These are phyloP conservation scores for Arthrobotrys megalospora DNA, from an alignment of 2,329 filamentous ascomycete species.

Conservation along the genomic window DNA sequence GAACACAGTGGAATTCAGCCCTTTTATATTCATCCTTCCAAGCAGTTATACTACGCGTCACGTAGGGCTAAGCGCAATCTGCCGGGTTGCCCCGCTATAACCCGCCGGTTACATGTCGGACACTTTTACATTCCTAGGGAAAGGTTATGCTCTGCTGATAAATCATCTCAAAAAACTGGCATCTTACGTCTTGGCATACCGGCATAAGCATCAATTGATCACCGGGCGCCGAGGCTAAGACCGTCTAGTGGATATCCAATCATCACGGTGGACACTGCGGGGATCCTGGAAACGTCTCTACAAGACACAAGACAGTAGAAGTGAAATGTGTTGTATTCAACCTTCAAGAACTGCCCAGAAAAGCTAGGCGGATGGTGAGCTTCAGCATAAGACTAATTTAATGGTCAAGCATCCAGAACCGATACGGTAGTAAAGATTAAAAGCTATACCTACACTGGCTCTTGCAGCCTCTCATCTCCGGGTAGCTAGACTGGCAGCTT, in stretches of 20 bases:
- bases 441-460: too few species aligned
- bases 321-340: too few species aligned
- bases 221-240: background rate
- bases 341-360: too few species aligned
- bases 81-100: background rate
- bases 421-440: too few species aligned
- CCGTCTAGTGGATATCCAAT: background rate
- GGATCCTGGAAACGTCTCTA: too few species aligned
- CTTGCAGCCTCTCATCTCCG: too few species aligned
- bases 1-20: background rate
- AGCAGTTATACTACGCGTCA: background rate
- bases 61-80: too few species aligned
- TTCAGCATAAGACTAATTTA: too few species aligned
- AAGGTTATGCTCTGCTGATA: background rate
- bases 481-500: background rate
- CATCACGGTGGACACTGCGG: background rate
- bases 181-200: background rate
- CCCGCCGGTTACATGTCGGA: constrained; percentile 38
- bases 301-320: too few species aligned
- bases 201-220: too few species aligned
- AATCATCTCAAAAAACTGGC: constrained; percentile 11
- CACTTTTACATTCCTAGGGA: constrained; percentile 15
- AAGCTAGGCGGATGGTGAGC: too few species aligned
- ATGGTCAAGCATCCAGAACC: too few species aligned
- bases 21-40: background rate